Conservation (phyloP, 768 basidiomycete genomes). For the Chalciporus piperatus region DNA sequence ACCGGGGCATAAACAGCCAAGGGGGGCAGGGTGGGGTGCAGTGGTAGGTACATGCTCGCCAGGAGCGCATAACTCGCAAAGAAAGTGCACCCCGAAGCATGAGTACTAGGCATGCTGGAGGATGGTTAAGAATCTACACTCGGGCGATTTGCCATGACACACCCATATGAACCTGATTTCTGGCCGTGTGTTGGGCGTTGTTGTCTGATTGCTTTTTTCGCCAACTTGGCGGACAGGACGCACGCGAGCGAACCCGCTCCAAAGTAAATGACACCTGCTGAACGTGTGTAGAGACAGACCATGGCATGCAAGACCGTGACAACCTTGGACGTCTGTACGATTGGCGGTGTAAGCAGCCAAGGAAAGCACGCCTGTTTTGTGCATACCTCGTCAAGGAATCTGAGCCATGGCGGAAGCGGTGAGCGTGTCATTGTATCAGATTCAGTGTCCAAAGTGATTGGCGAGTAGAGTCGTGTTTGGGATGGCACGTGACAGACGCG, state of each 20-base stretch:
- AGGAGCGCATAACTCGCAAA: conserved; percentile 60
- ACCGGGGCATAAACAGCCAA: conserved; percentile 36
- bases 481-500: conserved; percentile 27
- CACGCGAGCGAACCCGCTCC: conserved; percentile 55
- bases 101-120: conserved; percentile 79
- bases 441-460: too few relatives aligned
- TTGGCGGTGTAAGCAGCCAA: not conserved
- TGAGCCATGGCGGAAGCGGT: conserved; percentile 22
- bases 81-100: conserved; percentile 67
- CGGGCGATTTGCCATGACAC: conserved; percentile 15
- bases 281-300: conserved; percentile 57
- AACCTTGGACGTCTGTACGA: conserved; percentile 53
- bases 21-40: conserved; percentile 52
- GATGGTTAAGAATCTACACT: not conserved
- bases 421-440: too few relatives aligned
- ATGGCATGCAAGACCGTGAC: conserved; percentile 51
- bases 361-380: not conserved
- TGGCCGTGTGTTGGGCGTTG: conserved; percentile 50
- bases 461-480: too few relatives aligned
- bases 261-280: conserved; percentile 61
- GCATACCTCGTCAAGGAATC: conserved; percentile 34
- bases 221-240: conserved; percentile 53
- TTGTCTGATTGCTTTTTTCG: conserved; percentile 63
- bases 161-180: conserved; percentile 69
- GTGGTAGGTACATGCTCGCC: conserved; percentile 54